Evolutionary conservation across 2,329 filamentous ascomycete genomes (phyloP).

Genomic region (Arachnomyces sp.): DNA sequence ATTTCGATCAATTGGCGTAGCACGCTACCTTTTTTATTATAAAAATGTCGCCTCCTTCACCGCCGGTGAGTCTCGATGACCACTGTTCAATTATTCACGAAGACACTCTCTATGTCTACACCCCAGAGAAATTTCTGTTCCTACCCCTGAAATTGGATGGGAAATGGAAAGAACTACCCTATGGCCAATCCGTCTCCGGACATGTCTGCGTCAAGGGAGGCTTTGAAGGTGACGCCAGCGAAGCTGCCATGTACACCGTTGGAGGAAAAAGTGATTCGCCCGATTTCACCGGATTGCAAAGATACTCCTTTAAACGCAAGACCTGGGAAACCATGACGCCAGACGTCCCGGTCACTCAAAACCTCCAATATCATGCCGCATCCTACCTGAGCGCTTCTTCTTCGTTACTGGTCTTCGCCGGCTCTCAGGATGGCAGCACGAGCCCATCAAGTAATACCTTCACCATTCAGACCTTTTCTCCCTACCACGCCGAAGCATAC

Average conservation of each 20-base stretch:
- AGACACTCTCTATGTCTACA: conserved; percentile 79
- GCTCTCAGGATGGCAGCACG: conserved; percentile 54
- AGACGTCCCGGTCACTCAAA: conserved; percentile 51
- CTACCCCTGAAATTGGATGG: conserved; percentile 61
- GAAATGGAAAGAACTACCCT: conserved; percentile 60
- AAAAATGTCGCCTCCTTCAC: conserved; percentile 65
- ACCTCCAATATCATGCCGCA: conserved; percentile 67
- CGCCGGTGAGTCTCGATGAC: conserved; percentile 61
- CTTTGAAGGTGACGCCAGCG: conserved; percentile 47
- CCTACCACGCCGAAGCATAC: conserved; percentile 56
- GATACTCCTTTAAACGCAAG: conserved; percentile 50
- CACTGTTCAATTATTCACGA: conserved; percentile 76
- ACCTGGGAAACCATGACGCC: conserved; percentile 48
- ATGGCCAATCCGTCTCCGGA: conserved; percentile 64
- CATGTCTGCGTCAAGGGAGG: conserved; percentile 68
- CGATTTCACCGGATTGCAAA: conserved; percentile 67
- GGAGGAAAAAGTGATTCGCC: conserved; percentile 59
- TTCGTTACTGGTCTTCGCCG: conserved; percentile 73
- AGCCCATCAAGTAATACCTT: conserved; percentile 66
- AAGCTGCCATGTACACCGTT: conserved; percentile 68
- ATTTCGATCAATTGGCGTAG: neutral
- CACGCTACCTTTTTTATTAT: conserved; percentile 8
- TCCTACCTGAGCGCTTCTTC: conserved; percentile 64
- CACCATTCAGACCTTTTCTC: conserved; percentile 57
- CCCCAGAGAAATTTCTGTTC: conserved; percentile 65